A percentile compares a stretch with the other conserved stretches of the same genome.
These are phyloP conservation scores for Arabis alpina DNA, from an alignment of 345 rosid genomes.

Conservation along the genomic window DNA sequence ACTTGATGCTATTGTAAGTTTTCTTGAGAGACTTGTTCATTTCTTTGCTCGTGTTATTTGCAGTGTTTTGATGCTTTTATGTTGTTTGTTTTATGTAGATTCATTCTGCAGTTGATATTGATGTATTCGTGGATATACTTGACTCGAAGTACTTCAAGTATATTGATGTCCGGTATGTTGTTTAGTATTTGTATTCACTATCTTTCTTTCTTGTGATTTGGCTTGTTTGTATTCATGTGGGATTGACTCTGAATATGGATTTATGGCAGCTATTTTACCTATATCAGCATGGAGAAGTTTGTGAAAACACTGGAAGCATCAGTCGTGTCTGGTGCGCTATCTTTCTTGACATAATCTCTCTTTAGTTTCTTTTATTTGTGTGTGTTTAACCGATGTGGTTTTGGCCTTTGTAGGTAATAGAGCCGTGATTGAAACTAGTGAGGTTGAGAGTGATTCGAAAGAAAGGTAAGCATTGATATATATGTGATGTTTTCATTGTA, in stretches of 20 bases:
- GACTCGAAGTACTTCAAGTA: slow-evolving; percentile 73
- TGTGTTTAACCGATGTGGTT: slow-evolving; percentile 12
- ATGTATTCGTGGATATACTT: slow-evolving; percentile 56
- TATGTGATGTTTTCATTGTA: slow-evolving; percentile 5
- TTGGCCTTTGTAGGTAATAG: slow-evolving; percentile 39
- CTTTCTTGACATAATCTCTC: background rate
- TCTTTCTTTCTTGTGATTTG: background rate
- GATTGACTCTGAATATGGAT: background rate
- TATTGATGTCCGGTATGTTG: slow-evolving; percentile 73
- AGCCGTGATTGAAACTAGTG: slow-evolving; percentile 15
- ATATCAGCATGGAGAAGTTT: slow-evolving; percentile 74
- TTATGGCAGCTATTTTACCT: slow-evolving; percentile 70
- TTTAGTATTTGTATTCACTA: background rate
- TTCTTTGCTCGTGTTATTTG: background rate
- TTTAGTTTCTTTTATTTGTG: background rate
- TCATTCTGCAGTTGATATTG: slow-evolving; percentile 49
- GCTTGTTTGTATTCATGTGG: slow-evolving; percentile 17
- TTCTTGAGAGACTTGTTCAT: background rate
- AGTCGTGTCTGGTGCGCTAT: slow-evolving; percentile 47
- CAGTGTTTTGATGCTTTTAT: background rate
- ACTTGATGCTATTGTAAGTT: slow-evolving; percentile 68
- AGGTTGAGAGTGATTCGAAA: slow-evolving; percentile 39
- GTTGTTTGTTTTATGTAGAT: slow-evolving; percentile 49
- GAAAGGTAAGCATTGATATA: slow-evolving; percentile 53
- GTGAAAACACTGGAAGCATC: slow-evolving; percentile 55